phyloP scores from a whole-genome alignment of 2,329 filamentous ascomycete species.

The Sphaceloma murrayae region DNA sequence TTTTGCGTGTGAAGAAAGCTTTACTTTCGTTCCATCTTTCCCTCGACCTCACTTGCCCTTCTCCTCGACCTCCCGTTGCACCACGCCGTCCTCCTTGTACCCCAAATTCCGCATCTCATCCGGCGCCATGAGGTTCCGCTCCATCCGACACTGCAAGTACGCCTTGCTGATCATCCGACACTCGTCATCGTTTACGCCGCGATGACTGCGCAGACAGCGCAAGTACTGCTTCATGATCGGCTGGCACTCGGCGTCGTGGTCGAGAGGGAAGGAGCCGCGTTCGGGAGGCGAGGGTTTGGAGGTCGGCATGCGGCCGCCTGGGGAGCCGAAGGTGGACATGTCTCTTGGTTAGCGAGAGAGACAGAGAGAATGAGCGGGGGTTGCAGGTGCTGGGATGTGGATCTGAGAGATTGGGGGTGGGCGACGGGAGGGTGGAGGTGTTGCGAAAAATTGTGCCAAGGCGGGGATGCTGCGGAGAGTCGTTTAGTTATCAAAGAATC shows the following conservation, averaged over 20 bases:
- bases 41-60: background rate
- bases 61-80: too few species aligned
- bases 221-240: slow-evolving; percentile 78
- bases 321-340: slow-evolving; percentile 53
- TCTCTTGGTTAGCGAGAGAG: background rate
- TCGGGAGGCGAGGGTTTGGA: slow-evolving; percentile 69
- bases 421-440: background rate
- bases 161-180: slow-evolving; percentile 79
- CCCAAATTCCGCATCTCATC: slow-evolving; percentile 94
- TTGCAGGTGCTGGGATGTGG: too few species aligned
- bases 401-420: too few species aligned
- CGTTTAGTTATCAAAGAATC: background rate
- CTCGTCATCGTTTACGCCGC: slow-evolving; percentile 75
- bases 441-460: background rate
- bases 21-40: slow-evolving; percentile 7
- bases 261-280: slow-evolving; percentile 89
- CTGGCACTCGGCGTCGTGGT: slow-evolving; percentile 95
- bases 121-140: slow-evolving; percentile 89
- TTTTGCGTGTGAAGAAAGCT: background rate
- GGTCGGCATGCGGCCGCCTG: slow-evolving; percentile 54
- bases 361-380: too few species aligned
- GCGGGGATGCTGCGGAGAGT: slow-evolving; percentile 2
- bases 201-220: slow-evolving; percentile 71
- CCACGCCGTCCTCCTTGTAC: slow-evolving; percentile 55
- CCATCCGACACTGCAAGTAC: slow-evolving; percentile 90